Evolutionary conservation across 768 basidiomycete genomes (phyloP).

Genomic region (Phanerochaete sordida): DNA sequence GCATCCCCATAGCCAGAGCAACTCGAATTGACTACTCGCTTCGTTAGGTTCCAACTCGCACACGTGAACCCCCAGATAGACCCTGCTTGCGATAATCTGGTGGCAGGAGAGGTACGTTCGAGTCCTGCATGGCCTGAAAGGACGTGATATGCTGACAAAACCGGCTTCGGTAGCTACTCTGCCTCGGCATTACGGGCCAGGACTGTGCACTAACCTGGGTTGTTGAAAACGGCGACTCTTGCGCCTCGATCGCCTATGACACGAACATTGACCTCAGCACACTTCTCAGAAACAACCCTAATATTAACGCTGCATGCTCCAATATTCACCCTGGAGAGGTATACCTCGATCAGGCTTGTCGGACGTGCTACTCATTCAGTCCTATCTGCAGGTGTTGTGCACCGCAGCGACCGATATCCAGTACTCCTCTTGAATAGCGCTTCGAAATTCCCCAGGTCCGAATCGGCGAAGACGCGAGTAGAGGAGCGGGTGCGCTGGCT

Average conservation of each 20-base stretch:
- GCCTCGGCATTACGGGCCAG: constrained; percentile 52
- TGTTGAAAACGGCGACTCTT: constrained; percentile 46
- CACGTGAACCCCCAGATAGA: constrained; percentile 50
- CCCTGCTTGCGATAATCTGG: constrained; percentile 53
- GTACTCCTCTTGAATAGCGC: too few species aligned
- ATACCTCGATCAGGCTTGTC: not conserved
- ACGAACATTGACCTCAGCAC: constrained; percentile 42
- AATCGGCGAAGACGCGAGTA: too few species aligned
- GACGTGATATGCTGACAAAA: not conserved
- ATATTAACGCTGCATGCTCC: constrained; percentile 46
- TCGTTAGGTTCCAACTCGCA: constrained; percentile 61
- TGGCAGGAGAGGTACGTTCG: constrained; percentile 46
- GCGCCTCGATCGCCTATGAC: constrained; percentile 36
- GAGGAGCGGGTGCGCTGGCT: too few species aligned
- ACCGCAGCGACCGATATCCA: too few species aligned
- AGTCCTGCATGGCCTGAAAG: not conserved
- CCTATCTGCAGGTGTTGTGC: too few species aligned
- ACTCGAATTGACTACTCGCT: too few species aligned
- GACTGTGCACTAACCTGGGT: constrained; percentile 56
- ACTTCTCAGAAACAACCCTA: constrained; percentile 61
- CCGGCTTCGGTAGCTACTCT: constrained; percentile 41
- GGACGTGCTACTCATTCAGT: too few species aligned
- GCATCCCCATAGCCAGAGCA: too few species aligned
- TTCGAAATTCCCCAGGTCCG: too few species aligned
- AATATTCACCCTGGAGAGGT: constrained; percentile 58